Evolutionary conservation across 805 yeast genomes (phyloP), one percentile per base, ranked within the genome.

Genomic region (Metschnikowia corniflorae): DNA sequence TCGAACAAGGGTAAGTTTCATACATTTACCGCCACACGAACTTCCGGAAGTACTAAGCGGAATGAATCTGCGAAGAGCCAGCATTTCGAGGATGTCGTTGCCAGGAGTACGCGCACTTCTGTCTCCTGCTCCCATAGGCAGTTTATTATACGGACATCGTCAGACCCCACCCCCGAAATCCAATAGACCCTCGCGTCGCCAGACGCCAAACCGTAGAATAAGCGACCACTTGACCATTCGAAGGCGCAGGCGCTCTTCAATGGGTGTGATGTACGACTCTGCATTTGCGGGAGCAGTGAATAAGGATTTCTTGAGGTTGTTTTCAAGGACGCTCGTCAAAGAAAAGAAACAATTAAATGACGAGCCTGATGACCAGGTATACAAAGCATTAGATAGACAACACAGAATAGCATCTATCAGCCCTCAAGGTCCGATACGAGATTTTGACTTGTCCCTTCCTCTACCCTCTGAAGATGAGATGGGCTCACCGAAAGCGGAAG

Each of bases 221-320:
- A 46, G 49, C 28, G 40, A 36, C 32, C 51, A 40, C 20, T 33
- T 42, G 21, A 39, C 42, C 13, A 26, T 40, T 7, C 29, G 51
- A n/a, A 33, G 50, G 7, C 35, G 50, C 14, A 40, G 51, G 16
- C 42, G 53, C 15, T 44, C 49, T 3, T 49, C 53, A 2, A 31
- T 46, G 47, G 53, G 33, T 26, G 46, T 10, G 42, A 17, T 49
- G 2, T 63, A 51, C 37, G 62, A 62, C 16, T 49, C 61, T 0
- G 53, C 50, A 6, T 65, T 65, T 40, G 47, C 47, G 13, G 71
- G 71, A 1, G 61, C 66, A 1, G 50, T 67, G 15, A 64, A 70
- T 2, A 53, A 58, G 9, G 69, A 63, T 34, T 68, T 61, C 27
- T 50, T 67, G 25, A 48, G 63, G 23, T 57, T 56, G 13, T 57